A percentile compares a stretch with the other conserved stretches of the same genome.
Evolutionary conservation across 768 basidiomycete species (phyloP).

Genomic region (Panellus pusillus): DNA sequence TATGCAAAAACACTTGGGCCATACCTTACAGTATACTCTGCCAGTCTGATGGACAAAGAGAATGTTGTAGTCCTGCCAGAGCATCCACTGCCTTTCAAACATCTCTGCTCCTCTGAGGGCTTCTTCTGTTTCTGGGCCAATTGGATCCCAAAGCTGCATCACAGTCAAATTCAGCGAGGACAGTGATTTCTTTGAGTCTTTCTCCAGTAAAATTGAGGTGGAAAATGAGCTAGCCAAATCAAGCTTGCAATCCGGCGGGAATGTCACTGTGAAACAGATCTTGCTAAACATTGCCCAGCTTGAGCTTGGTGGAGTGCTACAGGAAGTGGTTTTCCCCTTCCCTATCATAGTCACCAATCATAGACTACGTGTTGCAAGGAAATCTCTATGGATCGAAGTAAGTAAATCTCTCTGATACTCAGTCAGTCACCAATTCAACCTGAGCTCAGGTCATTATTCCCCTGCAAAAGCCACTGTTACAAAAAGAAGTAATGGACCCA

Average conservation of each 20-base stretch:
- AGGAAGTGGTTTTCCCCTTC: slow-evolving; percentile 5
- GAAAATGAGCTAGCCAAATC: slow-evolving; percentile 19
- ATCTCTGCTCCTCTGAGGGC: neutral
- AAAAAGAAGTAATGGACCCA: slow-evolving; percentile 24
- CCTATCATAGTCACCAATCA: slow-evolving; percentile 1
- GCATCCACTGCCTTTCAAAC: slow-evolving; percentile 4
- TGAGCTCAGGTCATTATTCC: slow-evolving; percentile 19
- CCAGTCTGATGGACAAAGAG: slow-evolving; percentile 1
- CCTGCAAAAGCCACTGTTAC: slow-evolving; percentile 18
- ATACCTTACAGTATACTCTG: slow-evolving; percentile 5
- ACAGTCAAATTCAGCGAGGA: slow-evolving; percentile 26
- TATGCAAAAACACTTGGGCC: slow-evolving; percentile 8
- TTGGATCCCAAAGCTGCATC: slow-evolving; percentile 22
- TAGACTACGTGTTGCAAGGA: slow-evolving; percentile 12
- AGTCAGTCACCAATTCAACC: slow-evolving; percentile 10
- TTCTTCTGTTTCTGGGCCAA: slow-evolving; percentile 8
- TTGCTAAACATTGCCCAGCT: slow-evolving; percentile 23
- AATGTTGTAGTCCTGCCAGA: slow-evolving; percentile 10
- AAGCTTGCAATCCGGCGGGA: slow-evolving; percentile 20
- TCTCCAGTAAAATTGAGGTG: slow-evolving; percentile 22
- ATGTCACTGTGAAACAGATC: slow-evolving; percentile 18
- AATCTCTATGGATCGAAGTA: slow-evolving; percentile 29
- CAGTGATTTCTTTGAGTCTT: slow-evolving; percentile 22
- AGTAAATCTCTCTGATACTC: slow-evolving; percentile 25
- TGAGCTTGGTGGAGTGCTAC: slow-evolving; percentile 26